Base-by-base conservation (phyloP, 208 protist species). In the Acanthamoeba lenticulata region DNA sequence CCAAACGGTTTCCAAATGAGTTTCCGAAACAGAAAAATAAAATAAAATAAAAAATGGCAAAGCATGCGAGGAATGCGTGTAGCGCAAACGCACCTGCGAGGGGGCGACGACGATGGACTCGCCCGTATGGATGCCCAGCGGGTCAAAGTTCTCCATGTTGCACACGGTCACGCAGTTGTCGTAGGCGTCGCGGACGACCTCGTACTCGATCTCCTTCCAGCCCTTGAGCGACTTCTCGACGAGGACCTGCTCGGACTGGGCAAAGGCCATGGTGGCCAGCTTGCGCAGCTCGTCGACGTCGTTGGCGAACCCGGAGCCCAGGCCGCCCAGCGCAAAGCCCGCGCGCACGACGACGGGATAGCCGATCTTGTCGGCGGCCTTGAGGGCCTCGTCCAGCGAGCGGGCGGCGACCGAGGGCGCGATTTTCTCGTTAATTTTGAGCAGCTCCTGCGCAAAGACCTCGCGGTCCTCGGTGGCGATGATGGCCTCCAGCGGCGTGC, bases 81-180 rank as follows among this genome's bases (percentile, higher is more conserved):
- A 55, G 11, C 13, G 67, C 34, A 77, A 34, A 5, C 19, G 42
- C 42, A 83, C 99, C 97, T 99, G 98, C 34, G 99, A 99, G 36
- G 99, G 99, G 2, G 99, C 99, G 38, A 99, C 99, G 44, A 99
- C 99, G 96, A 99, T 99, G 42, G 98, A 99, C 89, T 99, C 99
- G 83, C 99, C 99, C 47, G 99, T 99, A 97, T 99, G 99, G 95
- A 99, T 98, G 52, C 99, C 99, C 94, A 99, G 97, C 36, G 98
- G 98, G 95, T 99, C 98, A 95, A 99, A 99, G 97, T 99, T 99
- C 97, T 99, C 99, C 99, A 99, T 99, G 97, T 99, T 99, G 97
- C 99, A 99, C 85, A 99, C 99, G 40, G 99, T 99, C 93, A 99
- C 99, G 97, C 99, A 99, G 97, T 99, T 99, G 96, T 99, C 99